Evolutionary conservation across 441 rosid species (phyloP), one percentile per base, ranked within the genome.

Genomic region (Euphorbia celastroides): DNA sequence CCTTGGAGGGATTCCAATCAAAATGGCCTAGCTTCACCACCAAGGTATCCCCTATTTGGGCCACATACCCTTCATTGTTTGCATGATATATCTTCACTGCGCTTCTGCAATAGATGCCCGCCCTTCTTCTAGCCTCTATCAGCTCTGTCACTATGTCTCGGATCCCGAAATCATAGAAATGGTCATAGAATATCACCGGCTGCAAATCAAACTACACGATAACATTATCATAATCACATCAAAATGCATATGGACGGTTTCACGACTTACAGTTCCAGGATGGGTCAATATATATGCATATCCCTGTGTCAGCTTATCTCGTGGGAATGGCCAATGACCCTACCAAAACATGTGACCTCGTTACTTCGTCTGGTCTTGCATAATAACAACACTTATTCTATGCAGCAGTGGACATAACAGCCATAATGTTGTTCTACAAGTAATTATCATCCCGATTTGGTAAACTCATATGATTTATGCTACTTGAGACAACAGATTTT

Each of bases 281-380:
- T 82, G 86, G 10, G 86, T 80, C 73, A 82, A 57, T 34, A 78
- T 23, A 69, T 82, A 80, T 14, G 81, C 84, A 66, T 82, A 80
- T 64, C 84, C 86, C 13, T 78, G 79, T 17, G 65, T 61, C 64
- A 83, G 75, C 72, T 83, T 78, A 51, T 78, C 81, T 38, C 80
- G 77, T n/a, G 83, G 86, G 51, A 83, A 83, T 30, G 84, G 86
- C 86, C 86, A 83, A 56, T 83, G 86, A 58, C 82, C 86, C 86
- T 82, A n/a, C n/a, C n/a, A n/a, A n/a, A n/a, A n/a, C 59, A 55
- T 8, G 22, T 5, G 41, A 7, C 17, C 23, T 34, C 36, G 19
- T 46, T 19, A 60, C 22, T 23, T 60, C 66, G 13, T 60, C 10
- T 14, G 41, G 22, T 1, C 19, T 30, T 36, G 68, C 28, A 31